These are phyloP conservation scores for Royoungia palumana DNA, from an alignment of 768 basidiomycete species.

Conservation along the genomic window DNA sequence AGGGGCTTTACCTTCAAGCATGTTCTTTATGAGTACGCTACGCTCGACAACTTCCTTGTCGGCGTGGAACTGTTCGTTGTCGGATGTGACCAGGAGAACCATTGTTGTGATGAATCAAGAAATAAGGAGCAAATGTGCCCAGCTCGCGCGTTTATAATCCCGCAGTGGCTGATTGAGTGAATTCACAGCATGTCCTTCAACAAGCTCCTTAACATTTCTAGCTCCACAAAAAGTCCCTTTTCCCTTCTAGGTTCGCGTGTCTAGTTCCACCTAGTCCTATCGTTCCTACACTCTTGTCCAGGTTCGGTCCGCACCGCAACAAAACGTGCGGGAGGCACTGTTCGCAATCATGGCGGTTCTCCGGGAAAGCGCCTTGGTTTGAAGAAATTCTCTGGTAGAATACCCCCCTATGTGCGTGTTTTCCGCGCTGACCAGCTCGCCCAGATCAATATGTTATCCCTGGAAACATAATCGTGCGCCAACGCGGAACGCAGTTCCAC, in stretches of 20 bases:
- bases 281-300: conserved; percentile 16
- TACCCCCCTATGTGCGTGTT: neutral
- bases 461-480: conserved; percentile 94
- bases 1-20: conserved; percentile 81
- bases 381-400: conserved; percentile 91
- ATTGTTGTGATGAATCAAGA: conserved; percentile 39
- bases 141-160: conserved; percentile 5
- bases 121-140: neutral
- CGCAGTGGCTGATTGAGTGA: conserved; percentile 13
- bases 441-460: conserved; percentile 89
- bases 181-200: conserved; percentile 12
- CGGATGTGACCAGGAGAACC: conserved; percentile 90
- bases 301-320: conserved; percentile 89
- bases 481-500: conserved; percentile 90
- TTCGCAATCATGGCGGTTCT: conserved; percentile 89
- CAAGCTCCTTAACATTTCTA: conserved; percentile 36
- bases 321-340: conserved; percentile 93
- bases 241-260: conserved; percentile 35
- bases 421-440: conserved; percentile 4
- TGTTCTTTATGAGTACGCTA: conserved; percentile 96
- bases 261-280: neutral
- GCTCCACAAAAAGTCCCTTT: conserved; percentile 47
- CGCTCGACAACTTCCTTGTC: conserved; percentile 95
- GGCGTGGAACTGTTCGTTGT: conserved; percentile 91
- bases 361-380: conserved; percentile 92